A percentile compares a stretch with the other conserved stretches of the same genome.
Conservation (phyloP, 495 filamentous ascomycete genomes). For the Aspergillus steynii region DNA sequence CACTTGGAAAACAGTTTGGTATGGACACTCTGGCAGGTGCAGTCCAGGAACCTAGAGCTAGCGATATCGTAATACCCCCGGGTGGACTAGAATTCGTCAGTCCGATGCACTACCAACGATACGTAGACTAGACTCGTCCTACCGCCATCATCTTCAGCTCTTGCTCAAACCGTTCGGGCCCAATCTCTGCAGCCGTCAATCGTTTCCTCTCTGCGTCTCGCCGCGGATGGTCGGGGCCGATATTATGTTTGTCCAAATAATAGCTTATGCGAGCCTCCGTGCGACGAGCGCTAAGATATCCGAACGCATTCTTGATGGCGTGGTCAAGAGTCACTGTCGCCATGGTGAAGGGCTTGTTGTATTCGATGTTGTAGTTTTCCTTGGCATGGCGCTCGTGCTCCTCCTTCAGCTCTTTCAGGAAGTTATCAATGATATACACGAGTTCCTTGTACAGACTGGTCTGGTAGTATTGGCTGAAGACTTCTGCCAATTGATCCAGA, state of each 20-base stretch:
- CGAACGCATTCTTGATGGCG: slow-evolving; percentile 10
- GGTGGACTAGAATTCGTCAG: slow-evolving; percentile 31
- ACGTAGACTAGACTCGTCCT: slow-evolving; percentile 19
- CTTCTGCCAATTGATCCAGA: slow-evolving; percentile 28
- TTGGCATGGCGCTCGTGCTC: slow-evolving; percentile 25
- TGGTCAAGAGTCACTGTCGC: slow-evolving; percentile 24
- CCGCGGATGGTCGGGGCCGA: slow-evolving; percentile 6
- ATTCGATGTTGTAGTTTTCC: slow-evolving; percentile 31
- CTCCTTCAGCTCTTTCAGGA: slow-evolving; percentile 23
- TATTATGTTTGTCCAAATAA: slow-evolving; percentile 17
- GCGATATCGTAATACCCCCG: slow-evolving; percentile 58
- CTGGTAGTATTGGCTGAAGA: slow-evolving; percentile 37
- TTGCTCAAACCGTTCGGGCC: slow-evolving; percentile 39
- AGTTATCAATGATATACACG: slow-evolving; percentile 26
- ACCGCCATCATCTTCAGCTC: slow-evolving; percentile 57
- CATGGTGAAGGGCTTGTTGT: slow-evolving; percentile 39
- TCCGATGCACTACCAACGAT: neutral
- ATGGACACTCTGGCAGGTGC: slow-evolving; percentile 47
- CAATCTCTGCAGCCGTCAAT: slow-evolving; percentile 30
- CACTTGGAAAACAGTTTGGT: slow-evolving; percentile 48
- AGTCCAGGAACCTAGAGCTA: slow-evolving; percentile 48
- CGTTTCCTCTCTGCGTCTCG: slow-evolving; percentile 24
- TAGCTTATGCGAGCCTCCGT: slow-evolving; percentile 13
- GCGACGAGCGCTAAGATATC: slow-evolving; percentile 15
- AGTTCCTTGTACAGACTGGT: slow-evolving; percentile 39